Evolutionary conservation across 2,329 filamentous ascomycete genomes (phyloP), one percentile per base, ranked within the genome.

Genomic region (Alternaria postmessia): DNA sequence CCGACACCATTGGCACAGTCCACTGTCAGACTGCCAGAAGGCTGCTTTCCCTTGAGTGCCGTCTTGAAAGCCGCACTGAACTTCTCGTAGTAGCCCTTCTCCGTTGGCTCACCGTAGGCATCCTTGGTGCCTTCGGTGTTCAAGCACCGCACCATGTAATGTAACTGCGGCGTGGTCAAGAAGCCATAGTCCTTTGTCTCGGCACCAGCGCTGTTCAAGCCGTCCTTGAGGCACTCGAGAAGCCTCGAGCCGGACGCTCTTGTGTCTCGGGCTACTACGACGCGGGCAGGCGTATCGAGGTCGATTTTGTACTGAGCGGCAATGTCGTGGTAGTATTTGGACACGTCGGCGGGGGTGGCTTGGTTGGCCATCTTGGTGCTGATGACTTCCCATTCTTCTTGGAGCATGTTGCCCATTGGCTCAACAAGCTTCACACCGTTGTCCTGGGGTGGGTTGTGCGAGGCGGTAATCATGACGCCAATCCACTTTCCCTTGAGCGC

Each of bases 1-100:
- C 95, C 95, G 60, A 99, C 93, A 72, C 95, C 95, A 74, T 99
- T 99, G 72, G 95, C 95, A 78, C 94, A 97, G 79, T 99, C 95
- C 14, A 99, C 93, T 7, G 89, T 92, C 65, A 99, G 83, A 57
- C 86, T 80, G 6, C 93, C 93, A 52, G 87, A 83, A 42, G 93
- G 70, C 62, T 75, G 84, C 78, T 90, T 94, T 70, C 88, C 89
- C 68, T 89, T 88, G 80, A 97, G 90, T 56, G 94, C 91, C 64
- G 88, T 88, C 76, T 91, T 90, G 81, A 97, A 97, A 22, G 95
- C 94, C 60, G 88, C 85, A 41, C 88, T 87, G 54, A 97, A 87
- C 84, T 99, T 99, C 81, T 95, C 87, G 80, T 98, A 98, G 82
- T 99, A 99, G 36, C 95, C 95, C 59, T 88, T 84, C 82, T 98